Percentiles rank a stretch among this genome's conserved stretches.
Evolutionary conservation across 2,329 filamentous ascomycete genomes (phyloP).

Genomic region (Aspergillus sp.): DNA sequence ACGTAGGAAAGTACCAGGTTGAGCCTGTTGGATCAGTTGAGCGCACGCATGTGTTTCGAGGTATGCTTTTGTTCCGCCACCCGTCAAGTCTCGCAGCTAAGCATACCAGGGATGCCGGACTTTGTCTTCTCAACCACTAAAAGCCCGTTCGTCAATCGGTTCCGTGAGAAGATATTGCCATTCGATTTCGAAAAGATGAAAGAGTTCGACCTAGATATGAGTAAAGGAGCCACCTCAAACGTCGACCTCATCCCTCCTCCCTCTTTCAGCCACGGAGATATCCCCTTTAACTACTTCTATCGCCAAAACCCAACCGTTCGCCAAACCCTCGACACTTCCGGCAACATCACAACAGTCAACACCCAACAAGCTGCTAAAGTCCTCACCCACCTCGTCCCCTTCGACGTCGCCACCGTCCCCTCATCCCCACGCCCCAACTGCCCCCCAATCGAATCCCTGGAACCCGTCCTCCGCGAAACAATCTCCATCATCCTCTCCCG

Average conservation of each 20-base stretch:
- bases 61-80: constrained; percentile 33
- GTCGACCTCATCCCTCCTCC: constrained; percentile 78
- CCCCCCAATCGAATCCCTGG: constrained; percentile 48
- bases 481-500: constrained; percentile 64
- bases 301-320: constrained; percentile 81
- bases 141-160: constrained; percentile 68
- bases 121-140: constrained; percentile 75
- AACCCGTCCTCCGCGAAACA: constrained; percentile 62
- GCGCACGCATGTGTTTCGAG: constrained; percentile 83
- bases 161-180: constrained; percentile 69
- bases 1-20: constrained; percentile 63
- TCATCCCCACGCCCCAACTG: constrained; percentile 58
- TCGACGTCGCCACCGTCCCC: constrained; percentile 63
- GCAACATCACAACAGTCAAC: constrained; percentile 61
- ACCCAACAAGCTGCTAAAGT: constrained; percentile 58
- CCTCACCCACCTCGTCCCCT: constrained; percentile 59
- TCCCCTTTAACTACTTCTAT: constrained; percentile 72
- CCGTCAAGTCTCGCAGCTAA: neutral
- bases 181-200: constrained; percentile 62
- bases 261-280: constrained; percentile 69
- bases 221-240: constrained; percentile 57
- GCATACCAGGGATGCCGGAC: constrained; percentile 65
- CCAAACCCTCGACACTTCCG: constrained; percentile 56
- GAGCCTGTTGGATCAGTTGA: constrained; percentile 71
- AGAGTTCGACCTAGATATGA: constrained; percentile 66